Conservation (phyloP, 1,139 yeast genomes). For the Debaryomycetaceae sp. region DNA sequence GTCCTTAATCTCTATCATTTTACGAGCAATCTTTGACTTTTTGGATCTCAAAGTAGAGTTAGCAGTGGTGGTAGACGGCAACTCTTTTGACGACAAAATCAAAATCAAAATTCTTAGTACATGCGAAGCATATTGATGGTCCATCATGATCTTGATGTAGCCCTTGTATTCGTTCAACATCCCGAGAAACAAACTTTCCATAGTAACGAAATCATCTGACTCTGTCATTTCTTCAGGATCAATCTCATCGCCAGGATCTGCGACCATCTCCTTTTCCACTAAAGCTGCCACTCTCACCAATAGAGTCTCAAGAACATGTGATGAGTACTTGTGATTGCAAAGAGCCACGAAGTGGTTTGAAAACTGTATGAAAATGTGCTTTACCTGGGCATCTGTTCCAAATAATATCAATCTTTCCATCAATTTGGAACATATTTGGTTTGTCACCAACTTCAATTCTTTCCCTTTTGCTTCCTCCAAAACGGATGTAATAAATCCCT, state of each 20-base stretch:
- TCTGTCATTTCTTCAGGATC: constrained; percentile 31
- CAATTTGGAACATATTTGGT: constrained; percentile 90
- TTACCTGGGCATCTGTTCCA: constrained; percentile 63
- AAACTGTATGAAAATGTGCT: constrained; percentile 62
- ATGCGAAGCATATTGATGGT: constrained; percentile 85
- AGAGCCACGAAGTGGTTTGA: constrained; percentile 71
- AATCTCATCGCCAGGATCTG: constrained; percentile 31
- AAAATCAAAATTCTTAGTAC: constrained; percentile 70
- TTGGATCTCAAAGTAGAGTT: constrained; percentile 81
- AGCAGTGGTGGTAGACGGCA: constrained; percentile 73
- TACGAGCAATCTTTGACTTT: constrained; percentile 84
- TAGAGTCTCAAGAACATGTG: constrained; percentile 89
- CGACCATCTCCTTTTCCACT: constrained; percentile 62
- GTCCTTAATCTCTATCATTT: constrained; percentile 86
- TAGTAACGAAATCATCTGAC: constrained; percentile 42
- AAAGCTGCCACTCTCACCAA: constrained; percentile 72
- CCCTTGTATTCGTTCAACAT: constrained; percentile 70
- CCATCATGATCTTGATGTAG: constrained; percentile 53
- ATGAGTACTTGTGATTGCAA: constrained; percentile 84
- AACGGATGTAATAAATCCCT: constrained; percentile 69
- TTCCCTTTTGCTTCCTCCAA: constrained; percentile 86
- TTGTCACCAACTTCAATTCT: constrained; percentile 87
- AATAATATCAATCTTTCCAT: constrained; percentile 79
- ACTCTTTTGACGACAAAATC: constrained; percentile 70
- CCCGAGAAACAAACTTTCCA: constrained; percentile 61